phyloP scores from a whole-genome alignment of 148 eudicot species.

The Bassia scoparia region DNA sequence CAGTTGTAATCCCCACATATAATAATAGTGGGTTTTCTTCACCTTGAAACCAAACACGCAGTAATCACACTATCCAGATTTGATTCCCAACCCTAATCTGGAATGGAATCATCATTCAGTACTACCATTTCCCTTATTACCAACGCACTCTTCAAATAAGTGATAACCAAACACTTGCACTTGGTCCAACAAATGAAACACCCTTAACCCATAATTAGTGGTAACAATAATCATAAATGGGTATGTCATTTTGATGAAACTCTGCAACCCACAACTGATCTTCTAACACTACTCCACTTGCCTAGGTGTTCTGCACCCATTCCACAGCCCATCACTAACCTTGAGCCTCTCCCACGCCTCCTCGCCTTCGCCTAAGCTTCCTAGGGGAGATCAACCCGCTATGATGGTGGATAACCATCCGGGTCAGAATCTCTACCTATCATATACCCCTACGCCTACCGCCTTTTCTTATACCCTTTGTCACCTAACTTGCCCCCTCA shows the following conservation, averaged over 20 bases:
- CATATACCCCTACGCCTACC: constrained; percentile 19
- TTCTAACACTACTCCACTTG: constrained; percentile 47
- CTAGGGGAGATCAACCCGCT: constrained; percentile 19
- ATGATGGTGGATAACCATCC: constrained; percentile 18
- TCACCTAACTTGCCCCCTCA: constrained; percentile 53
- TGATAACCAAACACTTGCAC: neutral
- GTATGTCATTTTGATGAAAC: constrained; percentile 19
- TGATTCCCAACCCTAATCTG: constrained; percentile 24
- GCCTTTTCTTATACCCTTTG: constrained; percentile 41
- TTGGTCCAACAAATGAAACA: constrained; percentile 9
- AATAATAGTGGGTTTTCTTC: constrained; percentile 47
- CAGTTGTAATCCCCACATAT: neutral
- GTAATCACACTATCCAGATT: constrained; percentile 2
- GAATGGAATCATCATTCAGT: neutral
- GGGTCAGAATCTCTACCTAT: constrained; percentile 32
- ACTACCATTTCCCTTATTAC: neutral
- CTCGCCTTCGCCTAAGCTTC: constrained; percentile 11
- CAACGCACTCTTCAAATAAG: neutral
- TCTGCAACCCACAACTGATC: constrained; percentile 36
- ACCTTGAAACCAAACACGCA: constrained; percentile 14
- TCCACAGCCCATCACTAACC: constrained; percentile 21
- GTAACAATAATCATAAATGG: constrained; percentile 16
- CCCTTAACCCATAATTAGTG: neutral
- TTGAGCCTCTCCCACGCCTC: constrained; percentile 20
- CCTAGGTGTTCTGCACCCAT: constrained; percentile 30